Evolutionary conservation across 495 filamentous ascomycete species (phyloP).

Genomic region (Podospora pseudocomata): DNA sequence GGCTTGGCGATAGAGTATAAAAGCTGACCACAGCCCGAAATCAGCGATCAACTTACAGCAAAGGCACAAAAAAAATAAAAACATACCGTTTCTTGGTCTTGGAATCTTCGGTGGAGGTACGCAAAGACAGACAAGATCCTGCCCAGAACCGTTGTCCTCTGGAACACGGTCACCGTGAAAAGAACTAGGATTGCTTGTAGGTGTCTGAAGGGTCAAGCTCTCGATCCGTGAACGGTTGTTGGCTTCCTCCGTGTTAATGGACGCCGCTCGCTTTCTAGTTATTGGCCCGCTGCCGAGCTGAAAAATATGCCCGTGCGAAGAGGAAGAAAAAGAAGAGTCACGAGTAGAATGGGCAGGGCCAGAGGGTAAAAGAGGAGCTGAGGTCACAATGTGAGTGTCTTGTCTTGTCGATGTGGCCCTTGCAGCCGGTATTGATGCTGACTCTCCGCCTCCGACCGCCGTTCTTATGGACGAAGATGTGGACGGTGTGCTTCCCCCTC

Average conservation of each 20-base stretch:
- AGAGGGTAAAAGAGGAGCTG: slow-evolving; percentile 1
- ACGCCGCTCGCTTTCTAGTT: slow-evolving; percentile 45
- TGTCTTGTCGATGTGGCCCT: neutral
- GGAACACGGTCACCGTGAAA: slow-evolving; percentile 18
- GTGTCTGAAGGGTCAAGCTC: slow-evolving; percentile 39
- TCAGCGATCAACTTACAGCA: neutral
- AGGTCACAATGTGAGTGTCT: neutral
- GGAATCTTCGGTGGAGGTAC: slow-evolving; percentile 92
- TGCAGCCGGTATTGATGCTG: slow-evolving; percentile 10
- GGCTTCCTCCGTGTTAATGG: slow-evolving; percentile 47
- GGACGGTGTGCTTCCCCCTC: slow-evolving; percentile 4
- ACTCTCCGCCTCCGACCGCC: neutral
- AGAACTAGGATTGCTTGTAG: slow-evolving; percentile 27
- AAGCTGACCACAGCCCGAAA: slow-evolving; percentile 55
- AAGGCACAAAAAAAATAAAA: slow-evolving; percentile 4
- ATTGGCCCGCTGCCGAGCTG: slow-evolving; percentile 5
- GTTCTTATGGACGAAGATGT: slow-evolving; percentile 7
- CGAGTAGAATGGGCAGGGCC: neutral
- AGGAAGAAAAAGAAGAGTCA: slow-evolving; percentile 1
- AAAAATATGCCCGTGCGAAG: neutral
- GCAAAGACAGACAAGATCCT: slow-evolving; percentile 76
- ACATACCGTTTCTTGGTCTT: slow-evolving; percentile 88
- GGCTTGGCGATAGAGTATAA: slow-evolving; percentile 96
- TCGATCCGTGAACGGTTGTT: slow-evolving; percentile 40
- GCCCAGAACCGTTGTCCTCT: slow-evolving; percentile 14